Percentiles rank a stretch among this genome's conserved stretches.
These are phyloP conservation scores for Helichrysum umbraculigerum DNA, from an alignment of 129 eudicot genomes.

Conservation along the genomic window DNA sequence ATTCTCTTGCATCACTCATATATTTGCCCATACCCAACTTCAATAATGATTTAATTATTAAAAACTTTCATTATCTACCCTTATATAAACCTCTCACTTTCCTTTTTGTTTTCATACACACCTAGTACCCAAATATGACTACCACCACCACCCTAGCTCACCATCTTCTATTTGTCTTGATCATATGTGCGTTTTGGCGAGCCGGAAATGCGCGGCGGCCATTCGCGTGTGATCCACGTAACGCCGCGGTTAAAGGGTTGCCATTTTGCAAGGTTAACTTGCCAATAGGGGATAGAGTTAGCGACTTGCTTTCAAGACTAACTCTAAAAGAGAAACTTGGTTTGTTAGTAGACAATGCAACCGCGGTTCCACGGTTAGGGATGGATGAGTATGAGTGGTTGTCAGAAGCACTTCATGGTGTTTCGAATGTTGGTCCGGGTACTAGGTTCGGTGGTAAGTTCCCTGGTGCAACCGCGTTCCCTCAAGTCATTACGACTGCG, in stretches of 20 bases:
- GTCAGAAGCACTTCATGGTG: constrained; percentile 91
- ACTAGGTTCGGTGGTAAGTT: constrained; percentile 75
- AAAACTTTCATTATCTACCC: neutral
- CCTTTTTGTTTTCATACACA: constrained; percentile 13
- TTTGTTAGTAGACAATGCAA: constrained; percentile 53
- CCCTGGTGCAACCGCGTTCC: constrained; percentile 88
- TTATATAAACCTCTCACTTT: constrained; percentile 23
- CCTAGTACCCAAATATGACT: constrained; percentile 13
- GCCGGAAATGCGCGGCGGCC: constrained; percentile 38
- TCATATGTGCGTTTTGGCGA: constrained; percentile 15
- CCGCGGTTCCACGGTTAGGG: constrained; percentile 68
- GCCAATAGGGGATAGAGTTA: constrained; percentile 42
- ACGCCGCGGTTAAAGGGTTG: constrained; percentile 35
- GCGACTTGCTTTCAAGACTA: constrained; percentile 57
- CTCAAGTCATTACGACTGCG: constrained; percentile 80
- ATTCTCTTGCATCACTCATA: constrained; percentile 23
- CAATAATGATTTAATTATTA: constrained; percentile 5
- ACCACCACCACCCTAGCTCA: constrained; percentile 26
- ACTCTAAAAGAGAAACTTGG: constrained; percentile 66
- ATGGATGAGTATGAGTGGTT: constrained; percentile 68
- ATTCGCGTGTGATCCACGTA: constrained; percentile 59
- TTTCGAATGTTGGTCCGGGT: constrained; percentile 81
- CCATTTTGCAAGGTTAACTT: constrained; percentile 53
- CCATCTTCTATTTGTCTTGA: constrained; percentile 1
- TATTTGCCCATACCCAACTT: constrained; percentile 25